These are phyloP conservation scores for Ocimum tenuiflorum DNA, from an alignment of 257 asterid species.

Conservation along the genomic window DNA sequence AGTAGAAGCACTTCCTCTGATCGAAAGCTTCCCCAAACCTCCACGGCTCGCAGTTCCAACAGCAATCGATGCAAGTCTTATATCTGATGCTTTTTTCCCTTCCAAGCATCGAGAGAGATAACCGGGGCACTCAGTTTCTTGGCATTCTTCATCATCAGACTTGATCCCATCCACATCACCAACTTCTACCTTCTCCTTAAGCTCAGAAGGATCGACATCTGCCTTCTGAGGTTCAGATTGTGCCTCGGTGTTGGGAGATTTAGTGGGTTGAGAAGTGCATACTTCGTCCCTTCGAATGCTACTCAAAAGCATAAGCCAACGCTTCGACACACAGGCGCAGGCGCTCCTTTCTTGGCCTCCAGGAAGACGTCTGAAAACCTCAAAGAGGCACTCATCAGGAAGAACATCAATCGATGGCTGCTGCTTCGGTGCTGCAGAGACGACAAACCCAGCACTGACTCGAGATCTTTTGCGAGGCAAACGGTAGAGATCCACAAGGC, in stretches of 20 bases:
- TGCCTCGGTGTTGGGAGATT: slow-evolving; percentile 21
- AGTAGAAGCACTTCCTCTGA: slow-evolving; percentile 48
- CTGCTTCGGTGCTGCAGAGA: slow-evolving; percentile 33
- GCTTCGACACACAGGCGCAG: slow-evolving; percentile 73
- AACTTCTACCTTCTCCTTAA: slow-evolving; percentile 23
- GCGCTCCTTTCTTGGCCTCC: slow-evolving; percentile 58
- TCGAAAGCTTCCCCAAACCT: slow-evolving; percentile 80
- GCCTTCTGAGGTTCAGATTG: slow-evolving; percentile 15
- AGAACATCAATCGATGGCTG: slow-evolving; percentile 67
- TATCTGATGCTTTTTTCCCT: slow-evolving; percentile 80
- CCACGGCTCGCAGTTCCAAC: slow-evolving; percentile 69
- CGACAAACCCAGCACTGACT: slow-evolving; percentile 43
- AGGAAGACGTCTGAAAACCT: slow-evolving; percentile 63
- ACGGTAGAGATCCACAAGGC: slow-evolving; percentile 50
- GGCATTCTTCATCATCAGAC: slow-evolving; percentile 27
- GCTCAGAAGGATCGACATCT: slow-evolving; percentile 14
- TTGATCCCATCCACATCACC: slow-evolving; percentile 2
- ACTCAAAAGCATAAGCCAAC: slow-evolving; percentile 76
- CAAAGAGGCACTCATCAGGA: slow-evolving; percentile 90
- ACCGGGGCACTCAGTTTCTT: slow-evolving; percentile 34
- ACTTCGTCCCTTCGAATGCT: slow-evolving; percentile 52
- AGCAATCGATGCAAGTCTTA: slow-evolving; percentile 74
- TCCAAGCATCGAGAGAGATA: slow-evolving; percentile 68
- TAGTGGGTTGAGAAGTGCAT: slow-evolving; percentile 12
- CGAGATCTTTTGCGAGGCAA: slow-evolving; percentile 71